These are phyloP conservation scores for Taphrina flavorubra DNA, from an alignment of 1,139 yeast species.

Conservation along the genomic window DNA sequence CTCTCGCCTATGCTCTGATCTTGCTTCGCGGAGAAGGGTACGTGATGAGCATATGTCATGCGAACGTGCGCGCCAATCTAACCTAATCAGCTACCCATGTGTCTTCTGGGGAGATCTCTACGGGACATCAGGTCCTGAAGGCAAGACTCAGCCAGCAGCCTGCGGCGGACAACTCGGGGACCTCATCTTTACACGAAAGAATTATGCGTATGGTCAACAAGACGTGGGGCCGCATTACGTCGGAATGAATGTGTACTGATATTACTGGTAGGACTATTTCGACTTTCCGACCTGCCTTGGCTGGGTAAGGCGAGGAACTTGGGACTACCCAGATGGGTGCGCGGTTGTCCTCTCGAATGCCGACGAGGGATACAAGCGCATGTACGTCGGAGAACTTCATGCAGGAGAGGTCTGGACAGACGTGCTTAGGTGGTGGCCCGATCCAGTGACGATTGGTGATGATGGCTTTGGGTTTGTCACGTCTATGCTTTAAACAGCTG, in stretches of 20 bases:
- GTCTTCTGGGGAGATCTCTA: slow-evolving; percentile 47
- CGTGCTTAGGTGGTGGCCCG: slow-evolving; percentile 44
- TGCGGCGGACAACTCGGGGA: slow-evolving; percentile 46
- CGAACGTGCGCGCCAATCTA: too few species aligned
- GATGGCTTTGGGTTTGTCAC: slow-evolving; percentile 43
- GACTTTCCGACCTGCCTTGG: slow-evolving; percentile 45
- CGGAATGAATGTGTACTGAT: neutral
- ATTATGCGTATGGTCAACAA: slow-evolving; percentile 46
- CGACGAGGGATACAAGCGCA: slow-evolving; percentile 44
- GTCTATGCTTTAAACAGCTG: too few species aligned
- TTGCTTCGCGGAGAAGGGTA: slow-evolving; percentile 45
- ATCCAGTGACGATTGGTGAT: slow-evolving; percentile 43
- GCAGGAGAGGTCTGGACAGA: slow-evolving; percentile 46
- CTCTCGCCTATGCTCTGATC: slow-evolving; percentile 46
- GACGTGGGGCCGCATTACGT: slow-evolving; percentile 38
- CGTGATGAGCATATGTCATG: neutral
- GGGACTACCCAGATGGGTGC: slow-evolving; percentile 45
- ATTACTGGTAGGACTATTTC: slow-evolving; percentile 17
- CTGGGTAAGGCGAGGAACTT: slow-evolving; percentile 46
- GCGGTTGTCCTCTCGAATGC: slow-evolving; percentile 46
- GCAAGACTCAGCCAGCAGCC: slow-evolving; percentile 41
- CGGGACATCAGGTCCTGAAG: slow-evolving; percentile 44
- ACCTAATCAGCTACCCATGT: slow-evolving; percentile 42
- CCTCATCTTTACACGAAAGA: slow-evolving; percentile 44
- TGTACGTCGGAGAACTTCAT: slow-evolving; percentile 46